A percentile compares a stretch with the other conserved stretches of the same genome.
Evolutionary conservation across 1,139 yeast genomes (phyloP).

Genomic region (Debaryomyces coudertii): DNA sequence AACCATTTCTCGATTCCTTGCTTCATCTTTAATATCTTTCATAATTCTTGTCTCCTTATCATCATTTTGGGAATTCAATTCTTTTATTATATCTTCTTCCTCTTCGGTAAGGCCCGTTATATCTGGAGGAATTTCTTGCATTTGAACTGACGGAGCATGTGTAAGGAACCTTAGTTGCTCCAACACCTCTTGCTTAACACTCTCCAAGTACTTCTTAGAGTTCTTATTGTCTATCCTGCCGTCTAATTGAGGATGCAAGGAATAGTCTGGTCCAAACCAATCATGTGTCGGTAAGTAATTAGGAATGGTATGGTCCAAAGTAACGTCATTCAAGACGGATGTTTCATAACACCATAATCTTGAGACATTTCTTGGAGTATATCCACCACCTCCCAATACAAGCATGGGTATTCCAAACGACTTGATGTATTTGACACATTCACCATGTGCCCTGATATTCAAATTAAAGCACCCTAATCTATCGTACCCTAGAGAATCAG

Average conservation of each 20-base stretch:
- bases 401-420: conserved; percentile 86
- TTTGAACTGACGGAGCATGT: conserved; percentile 93
- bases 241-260: conserved; percentile 86
- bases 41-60: conserved; percentile 25
- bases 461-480: conserved; percentile 91
- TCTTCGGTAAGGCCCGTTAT: conserved; percentile 65
- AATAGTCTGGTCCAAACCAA: conserved; percentile 91
- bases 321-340: conserved; percentile 77
- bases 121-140: conserved; percentile 89
- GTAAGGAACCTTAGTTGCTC: conserved; percentile 82
- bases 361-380: conserved; percentile 93
- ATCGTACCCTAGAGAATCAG: conserved; percentile 93
- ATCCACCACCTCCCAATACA: conserved; percentile 97
- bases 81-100: conserved; percentile 57
- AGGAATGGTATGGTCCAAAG: conserved; percentile 77
- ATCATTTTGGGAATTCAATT: conserved; percentile 55
- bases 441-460: conserved; percentile 91
- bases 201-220: conserved; percentile 79
- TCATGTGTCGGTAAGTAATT: conserved; percentile 77
- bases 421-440: conserved; percentile 85
- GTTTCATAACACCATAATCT: conserved; percentile 96
- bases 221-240: conserved; percentile 90
- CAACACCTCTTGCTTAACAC: conserved; percentile 71
- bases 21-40: conserved; percentile 30
- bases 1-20: conserved; percentile 26